phyloP scores from a whole-genome alignment of 768 basidiomycete genomes.

The Trametes sanguinea region DNA sequence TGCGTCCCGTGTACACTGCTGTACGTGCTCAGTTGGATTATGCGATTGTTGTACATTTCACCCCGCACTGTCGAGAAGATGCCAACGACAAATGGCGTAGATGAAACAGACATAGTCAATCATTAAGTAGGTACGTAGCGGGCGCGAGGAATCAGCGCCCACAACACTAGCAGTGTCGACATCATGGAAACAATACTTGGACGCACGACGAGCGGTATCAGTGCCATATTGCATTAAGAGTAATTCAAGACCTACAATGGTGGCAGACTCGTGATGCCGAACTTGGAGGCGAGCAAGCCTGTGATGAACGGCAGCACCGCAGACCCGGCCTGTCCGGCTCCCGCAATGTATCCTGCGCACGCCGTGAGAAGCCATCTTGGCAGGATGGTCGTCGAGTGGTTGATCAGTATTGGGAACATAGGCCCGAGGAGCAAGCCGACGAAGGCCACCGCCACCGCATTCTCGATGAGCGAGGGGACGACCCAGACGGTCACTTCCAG shows the following conservation, averaged over 20 bases:
- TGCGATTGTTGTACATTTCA: too few species aligned
- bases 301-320: conserved; percentile 75
- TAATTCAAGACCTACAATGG: conserved; percentile 50
- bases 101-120: too few species aligned
- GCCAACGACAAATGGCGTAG: too few species aligned
- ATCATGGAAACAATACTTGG: conserved; percentile 60
- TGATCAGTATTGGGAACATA: conserved; percentile 63
- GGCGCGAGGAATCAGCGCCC: conserved; percentile 49
- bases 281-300: conserved; percentile 64
- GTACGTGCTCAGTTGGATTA: too few species aligned
- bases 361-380: conserved; percentile 69
- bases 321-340: conserved; percentile 64
- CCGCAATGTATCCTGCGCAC: conserved; percentile 43
- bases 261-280: conserved; percentile 60
- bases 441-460: conserved; percentile 46
- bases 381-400: conserved; percentile 63
- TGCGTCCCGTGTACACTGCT: too few species aligned
- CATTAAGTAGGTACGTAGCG: conserved; percentile 16
- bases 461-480: conserved; percentile 51
- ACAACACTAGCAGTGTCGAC: conserved; percentile 54
- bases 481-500: conserved; percentile 49
- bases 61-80: too few species aligned
- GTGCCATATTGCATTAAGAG: neutral
- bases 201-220: neutral
- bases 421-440: conserved; percentile 47